Base-by-base conservation (phyloP, 805 yeast species). In the Cyberlindnera nakhonratchasimensis region DNA sequence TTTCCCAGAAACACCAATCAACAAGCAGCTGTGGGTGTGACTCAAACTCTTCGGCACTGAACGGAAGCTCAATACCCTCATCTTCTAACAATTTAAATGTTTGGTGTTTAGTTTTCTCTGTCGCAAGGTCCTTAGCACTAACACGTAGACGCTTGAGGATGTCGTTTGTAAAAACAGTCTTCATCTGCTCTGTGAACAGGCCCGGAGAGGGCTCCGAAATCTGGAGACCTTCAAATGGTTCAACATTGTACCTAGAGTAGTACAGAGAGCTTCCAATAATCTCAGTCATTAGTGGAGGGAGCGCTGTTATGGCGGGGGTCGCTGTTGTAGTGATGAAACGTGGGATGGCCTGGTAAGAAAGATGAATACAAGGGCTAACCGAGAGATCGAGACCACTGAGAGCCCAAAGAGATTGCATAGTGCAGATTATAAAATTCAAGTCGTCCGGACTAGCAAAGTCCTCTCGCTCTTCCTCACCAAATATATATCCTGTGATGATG, bases 11-110 rank as follows among this genome's bases (percentile, higher is more conserved):
- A 14, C 23, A 21, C 36, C 36, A 33, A 16, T 33, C 36, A 22
- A 33, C 36, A 3, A 33, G 20, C 6, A 33, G 13, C 12, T 33
- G 36, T 33, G 36, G 36, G 22, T 33, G 36, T 14, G 36, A 33
- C 3, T 33, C 29, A 14, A 33, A 33, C 12, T 22, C 28, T 8
- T 22, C 28, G 5, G 36, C 25, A n/a, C 18, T 6, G 20, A 22
- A 33, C 8, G 36, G 36, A 2, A 33, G 12, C 16, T 21, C 36
- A 13, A 33, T 22, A 5, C 28, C 36, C 8, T 23, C 28, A 22
- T 33, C 36, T 16, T 33, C 36, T 12, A 33, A 16, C 20, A 9
- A 8, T 33, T 33, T 33, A 22, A 33, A 23, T 4, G 24, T 16
- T 13, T 22, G n/a, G 16, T 14, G 14, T n/a, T 21, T 33, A 14